Conservation (phyloP, 1,139 yeast species). For the Debaryomyces udenii region DNA sequence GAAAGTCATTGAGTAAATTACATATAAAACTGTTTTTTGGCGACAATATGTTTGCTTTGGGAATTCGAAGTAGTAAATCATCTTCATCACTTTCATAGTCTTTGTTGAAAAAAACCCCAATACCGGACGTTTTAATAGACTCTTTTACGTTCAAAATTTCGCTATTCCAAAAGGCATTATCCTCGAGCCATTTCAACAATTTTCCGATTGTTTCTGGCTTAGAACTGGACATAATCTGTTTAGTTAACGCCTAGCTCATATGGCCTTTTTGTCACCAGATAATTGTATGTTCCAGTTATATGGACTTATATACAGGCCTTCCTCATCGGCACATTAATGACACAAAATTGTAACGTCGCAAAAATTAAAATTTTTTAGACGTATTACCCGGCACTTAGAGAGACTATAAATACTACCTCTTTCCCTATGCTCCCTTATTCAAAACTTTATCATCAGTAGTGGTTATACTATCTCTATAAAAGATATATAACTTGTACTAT, state of each 20-base stretch:
- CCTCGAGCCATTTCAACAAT: constrained; percentile 46
- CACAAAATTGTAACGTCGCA: constrained; percentile 1
- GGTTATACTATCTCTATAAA: constrained; percentile 66
- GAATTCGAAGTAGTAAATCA: constrained; percentile 45
- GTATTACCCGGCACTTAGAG: constrained; percentile 22
- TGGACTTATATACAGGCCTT: neutral
- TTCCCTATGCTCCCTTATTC: constrained; percentile 27
- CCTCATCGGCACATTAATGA: neutral
- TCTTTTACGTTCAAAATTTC: constrained; percentile 46
- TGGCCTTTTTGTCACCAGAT: constrained; percentile 1
- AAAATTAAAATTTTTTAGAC: constrained; percentile 1
- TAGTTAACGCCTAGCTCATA: neutral
- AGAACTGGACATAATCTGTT: constrained; percentile 18
- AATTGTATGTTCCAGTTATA: neutral
- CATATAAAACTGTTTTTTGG: constrained; percentile 66
- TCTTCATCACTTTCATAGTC: constrained; percentile 31
- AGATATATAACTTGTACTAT: constrained; percentile 51
- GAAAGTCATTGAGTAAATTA: constrained; percentile 63
- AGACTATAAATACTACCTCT: constrained; percentile 19
- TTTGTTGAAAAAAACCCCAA: constrained; percentile 64
- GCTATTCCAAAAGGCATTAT: constrained; percentile 53
- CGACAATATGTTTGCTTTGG: constrained; percentile 57
- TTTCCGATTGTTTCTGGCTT: constrained; percentile 10
- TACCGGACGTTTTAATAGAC: constrained; percentile 60
- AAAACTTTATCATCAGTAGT: constrained; percentile 60